Base-by-base conservation (phyloP, 2,329 filamentous ascomycete genomes). In the Pseudocercospora fuligena region DNA sequence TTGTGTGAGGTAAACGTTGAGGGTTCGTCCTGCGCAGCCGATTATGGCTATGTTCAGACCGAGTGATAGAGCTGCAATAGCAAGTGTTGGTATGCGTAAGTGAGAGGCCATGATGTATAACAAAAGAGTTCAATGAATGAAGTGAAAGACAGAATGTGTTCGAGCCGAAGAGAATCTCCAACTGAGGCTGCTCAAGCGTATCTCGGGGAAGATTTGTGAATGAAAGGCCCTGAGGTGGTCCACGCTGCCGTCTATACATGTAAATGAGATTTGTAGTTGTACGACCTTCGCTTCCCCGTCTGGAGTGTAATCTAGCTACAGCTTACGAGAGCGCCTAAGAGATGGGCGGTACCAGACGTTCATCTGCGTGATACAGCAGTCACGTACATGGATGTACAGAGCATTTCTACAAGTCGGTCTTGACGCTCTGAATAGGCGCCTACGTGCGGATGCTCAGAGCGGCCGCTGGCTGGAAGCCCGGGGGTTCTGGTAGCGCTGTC, bases 1-100 rank as follows among this genome's bases (percentile, higher is more conserved):
- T 68, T 83, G 76, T 33, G 75, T 75, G 68, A 80, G 79, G 77
- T 80, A 84, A 68, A 81, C 72, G 69, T 77, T 72, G 43, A 84
- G 78, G 2, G 80, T 78, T 49, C 82, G 78, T 61, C 77, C 80
- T 12, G 81, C 78, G 36, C 78, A 81, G 60, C 79, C 82, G 33
- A 84, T 73, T 43, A 83, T 79, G 33, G 79, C 77, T 46, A 81
- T 67, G 66, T 79, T 78, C 62, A 84, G 74, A 33, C 73, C 72
- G 40, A 81, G 74, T 3, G 79, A 76, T 9, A 77, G 65, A 29
- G 66, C 54, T 14, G 71, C 64, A 29, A 74, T 60, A 31, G 69
- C 68, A 14, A 77, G 63, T 12, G 71, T 70, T 2, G 75, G 74
- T 27, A 72, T 60, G 33, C 74, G 72, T 8, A 73, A 64, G 9